Percentiles rank a stretch among this genome's conserved stretches.
Conservation (phyloP, 1,284 basidiomycete genomes). For the Naganishia sp. region DNA sequence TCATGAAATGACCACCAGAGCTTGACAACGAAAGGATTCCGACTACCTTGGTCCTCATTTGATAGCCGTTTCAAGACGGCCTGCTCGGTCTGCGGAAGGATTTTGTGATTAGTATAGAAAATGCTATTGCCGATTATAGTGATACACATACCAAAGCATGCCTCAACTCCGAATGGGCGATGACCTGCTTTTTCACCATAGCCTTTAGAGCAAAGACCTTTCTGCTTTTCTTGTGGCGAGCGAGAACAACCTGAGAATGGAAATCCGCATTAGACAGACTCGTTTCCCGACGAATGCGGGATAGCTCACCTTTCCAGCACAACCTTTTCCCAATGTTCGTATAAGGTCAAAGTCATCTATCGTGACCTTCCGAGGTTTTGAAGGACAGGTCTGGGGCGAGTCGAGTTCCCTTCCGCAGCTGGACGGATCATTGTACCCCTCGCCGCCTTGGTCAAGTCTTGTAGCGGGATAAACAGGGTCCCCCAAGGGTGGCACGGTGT, state of each 20-base stretch:
- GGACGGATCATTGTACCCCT: too few relatives aligned
- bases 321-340: constrained; percentile 91
- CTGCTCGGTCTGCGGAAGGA: constrained; percentile 69
- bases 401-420: too few relatives aligned
- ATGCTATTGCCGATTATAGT: neutral
- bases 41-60: constrained; percentile 62
- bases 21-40: constrained; percentile 89
- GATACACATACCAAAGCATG: constrained; percentile 66
- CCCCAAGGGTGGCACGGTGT: too few relatives aligned
- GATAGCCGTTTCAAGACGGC: constrained; percentile 85
- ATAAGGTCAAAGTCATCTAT: constrained; percentile 94
- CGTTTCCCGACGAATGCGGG: neutral
- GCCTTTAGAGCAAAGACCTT: constrained; percentile 90
- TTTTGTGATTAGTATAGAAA: neutral
- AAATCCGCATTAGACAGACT: constrained; percentile 6
- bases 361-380: constrained; percentile 13
- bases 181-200: constrained; percentile 91
- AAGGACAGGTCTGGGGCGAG: too few relatives aligned
- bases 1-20: constrained; percentile 96
- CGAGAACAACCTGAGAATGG: constrained; percentile 66
- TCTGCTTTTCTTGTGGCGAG: constrained; percentile 69
- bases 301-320: constrained; percentile 73
- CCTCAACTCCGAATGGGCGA: constrained; percentile 90
- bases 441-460: too few relatives aligned
- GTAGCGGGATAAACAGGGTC: too few relatives aligned